Evolutionary conservation across 768 basidiomycete genomes (phyloP).

Genomic region (Boletus subcaerulescens): DNA sequence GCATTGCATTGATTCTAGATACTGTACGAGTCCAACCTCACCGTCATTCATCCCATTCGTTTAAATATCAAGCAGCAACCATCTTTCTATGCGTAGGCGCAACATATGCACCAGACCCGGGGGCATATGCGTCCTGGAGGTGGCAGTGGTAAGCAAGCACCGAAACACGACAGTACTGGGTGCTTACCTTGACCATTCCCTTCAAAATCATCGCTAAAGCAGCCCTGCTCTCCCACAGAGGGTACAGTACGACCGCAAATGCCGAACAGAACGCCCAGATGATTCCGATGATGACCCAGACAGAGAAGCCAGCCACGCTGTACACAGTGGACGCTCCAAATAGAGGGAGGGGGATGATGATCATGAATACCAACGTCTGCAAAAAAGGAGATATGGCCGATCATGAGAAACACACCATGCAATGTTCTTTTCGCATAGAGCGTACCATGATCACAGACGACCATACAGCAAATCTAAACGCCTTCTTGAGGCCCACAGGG

Average conservation of each 20-base stretch:
- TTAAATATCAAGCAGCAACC: not conserved
- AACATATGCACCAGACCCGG: slow-evolving; percentile 41
- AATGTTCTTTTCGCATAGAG: not conserved
- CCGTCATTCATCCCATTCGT: not conserved
- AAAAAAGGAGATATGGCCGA: not conserved
- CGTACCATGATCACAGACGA: slow-evolving; percentile 66
- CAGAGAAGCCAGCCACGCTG: slow-evolving; percentile 58
- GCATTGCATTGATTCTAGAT: not conserved
- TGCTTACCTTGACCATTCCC: slow-evolving; percentile 62
- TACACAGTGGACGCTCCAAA: slow-evolving; percentile 82
- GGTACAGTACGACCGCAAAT: slow-evolving; percentile 79
- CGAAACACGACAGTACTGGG: not conserved
- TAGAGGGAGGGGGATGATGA: slow-evolving; percentile 80
- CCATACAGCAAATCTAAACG: slow-evolving; percentile 79
- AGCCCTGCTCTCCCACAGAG: slow-evolving; percentile 77
- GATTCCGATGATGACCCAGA: slow-evolving; percentile 81
- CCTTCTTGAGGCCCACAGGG: slow-evolving; percentile 60
- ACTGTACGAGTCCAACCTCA: not conserved
- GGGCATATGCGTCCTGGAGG: slow-evolving; percentile 39
- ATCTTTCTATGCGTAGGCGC: not conserved
- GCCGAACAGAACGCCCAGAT: slow-evolving; percentile 81
- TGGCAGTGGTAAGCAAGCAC: not conserved
- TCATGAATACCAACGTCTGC: slow-evolving; percentile 59
- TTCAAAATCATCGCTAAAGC: slow-evolving; percentile 57
- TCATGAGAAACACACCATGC: not conserved